Evolutionary conservation across 768 basidiomycete genomes (phyloP).

Genomic region (Holtermannia corniformis): DNA sequence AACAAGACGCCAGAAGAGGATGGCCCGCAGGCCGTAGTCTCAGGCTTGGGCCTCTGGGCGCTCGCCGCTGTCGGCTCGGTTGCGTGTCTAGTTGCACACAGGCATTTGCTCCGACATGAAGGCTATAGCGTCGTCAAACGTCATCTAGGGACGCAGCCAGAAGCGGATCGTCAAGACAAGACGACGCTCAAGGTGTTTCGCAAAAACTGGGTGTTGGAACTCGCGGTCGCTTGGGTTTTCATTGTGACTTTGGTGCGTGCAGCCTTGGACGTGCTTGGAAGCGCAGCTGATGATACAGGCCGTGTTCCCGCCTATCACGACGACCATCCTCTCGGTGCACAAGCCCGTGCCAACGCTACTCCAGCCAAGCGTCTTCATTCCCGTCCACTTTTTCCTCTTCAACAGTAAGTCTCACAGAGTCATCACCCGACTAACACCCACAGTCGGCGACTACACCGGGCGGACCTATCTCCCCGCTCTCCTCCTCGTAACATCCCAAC

Average conservation of each 20-base stretch:
- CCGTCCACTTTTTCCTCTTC: constrained; percentile 57
- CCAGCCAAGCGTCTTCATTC: constrained; percentile 49
- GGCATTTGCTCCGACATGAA: constrained; percentile 13
- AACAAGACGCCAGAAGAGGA: constrained; percentile 17
- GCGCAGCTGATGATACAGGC: constrained; percentile 52
- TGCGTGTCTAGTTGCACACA: constrained; percentile 17
- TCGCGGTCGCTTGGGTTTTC: constrained; percentile 68
- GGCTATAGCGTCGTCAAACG: constrained; percentile 13
- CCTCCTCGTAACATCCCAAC: constrained; percentile 61
- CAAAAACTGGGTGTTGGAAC: constrained; percentile 58
- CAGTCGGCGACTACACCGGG: constrained; percentile 39
- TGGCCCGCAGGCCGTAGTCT: constrained; percentile 6
- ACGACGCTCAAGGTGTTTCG: constrained; percentile 25
- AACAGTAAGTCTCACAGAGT: constrained; percentile 30
- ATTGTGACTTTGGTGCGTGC: constrained; percentile 63
- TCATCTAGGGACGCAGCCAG: background rate
- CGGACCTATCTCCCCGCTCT: constrained; percentile 38
- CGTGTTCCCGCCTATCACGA: constrained; percentile 77
- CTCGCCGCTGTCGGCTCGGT: constrained; percentile 14
- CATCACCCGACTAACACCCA: background rate
- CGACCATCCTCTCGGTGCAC: constrained; percentile 60
- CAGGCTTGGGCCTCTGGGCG: constrained; percentile 26
- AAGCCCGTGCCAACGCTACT: constrained; percentile 40
- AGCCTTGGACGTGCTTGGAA: background rate
- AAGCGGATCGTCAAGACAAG: background rate